phyloP scores from a whole-genome alignment of 257 asterid species.

The Jaltomata sinuosa region DNA sequence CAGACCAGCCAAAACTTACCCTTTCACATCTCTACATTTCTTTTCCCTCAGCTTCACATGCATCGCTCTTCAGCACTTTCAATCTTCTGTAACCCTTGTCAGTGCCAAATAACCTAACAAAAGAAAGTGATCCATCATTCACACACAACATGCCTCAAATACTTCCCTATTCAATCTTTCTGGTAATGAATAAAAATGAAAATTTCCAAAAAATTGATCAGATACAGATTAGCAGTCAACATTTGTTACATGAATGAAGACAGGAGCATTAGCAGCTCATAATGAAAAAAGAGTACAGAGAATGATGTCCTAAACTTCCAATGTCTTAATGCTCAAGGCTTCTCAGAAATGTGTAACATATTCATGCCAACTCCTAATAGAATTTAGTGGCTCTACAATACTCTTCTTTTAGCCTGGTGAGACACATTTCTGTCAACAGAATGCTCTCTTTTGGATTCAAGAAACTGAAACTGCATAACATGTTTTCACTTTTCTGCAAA shows the following conservation, averaged over 20 bases:
- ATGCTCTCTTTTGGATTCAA: neutral
- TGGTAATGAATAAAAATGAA: neutral
- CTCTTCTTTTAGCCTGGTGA: neutral
- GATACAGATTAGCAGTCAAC: neutral
- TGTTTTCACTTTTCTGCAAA: neutral
- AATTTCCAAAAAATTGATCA: neutral
- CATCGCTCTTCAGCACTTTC: slow-evolving; percentile 56
- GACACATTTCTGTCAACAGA: neutral
- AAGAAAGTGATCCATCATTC: neutral
- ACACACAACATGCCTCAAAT: neutral
- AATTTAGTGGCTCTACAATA: neutral
- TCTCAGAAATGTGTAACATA: neutral
- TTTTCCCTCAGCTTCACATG: slow-evolving; percentile 32
- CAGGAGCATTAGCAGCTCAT: neutral
- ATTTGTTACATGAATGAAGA: neutral
- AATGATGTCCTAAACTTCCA: neutral
- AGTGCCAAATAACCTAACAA: slow-evolving; percentile 78
- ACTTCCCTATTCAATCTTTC: neutral
- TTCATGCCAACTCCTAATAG: neutral
- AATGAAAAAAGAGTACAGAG: neutral
- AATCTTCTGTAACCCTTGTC: slow-evolving; percentile 83
- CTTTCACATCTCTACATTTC: slow-evolving; percentile 21
- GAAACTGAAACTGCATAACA: neutral
- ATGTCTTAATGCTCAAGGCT: neutral
- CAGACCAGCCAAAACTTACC: slow-evolving; percentile 5